phyloP scores from a whole-genome alignment of 192 early-diverging fungal genomes.

The Gamsiella multidivaricata region DNA sequence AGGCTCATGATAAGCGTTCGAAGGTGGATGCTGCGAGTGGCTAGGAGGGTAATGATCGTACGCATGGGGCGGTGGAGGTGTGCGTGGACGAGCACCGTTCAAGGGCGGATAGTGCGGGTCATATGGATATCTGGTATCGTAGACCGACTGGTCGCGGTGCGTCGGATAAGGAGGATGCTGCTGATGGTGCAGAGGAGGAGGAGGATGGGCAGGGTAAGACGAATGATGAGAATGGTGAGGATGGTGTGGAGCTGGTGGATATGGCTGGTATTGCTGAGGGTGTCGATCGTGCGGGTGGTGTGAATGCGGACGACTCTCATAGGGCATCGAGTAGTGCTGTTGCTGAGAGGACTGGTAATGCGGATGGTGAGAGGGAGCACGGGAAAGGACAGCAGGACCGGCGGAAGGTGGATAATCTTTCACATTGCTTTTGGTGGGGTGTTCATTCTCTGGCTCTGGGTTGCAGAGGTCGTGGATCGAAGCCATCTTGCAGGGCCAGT shows the following conservation, averaged over 20 bases:
- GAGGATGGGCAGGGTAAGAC: not conserved
- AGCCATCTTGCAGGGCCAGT: slow-evolving; percentile 6
- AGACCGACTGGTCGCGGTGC: slow-evolving; percentile 4
- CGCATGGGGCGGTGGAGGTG: not conserved
- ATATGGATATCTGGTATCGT: not conserved
- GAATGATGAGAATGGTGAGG: slow-evolving; percentile 2
- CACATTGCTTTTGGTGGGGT: too few species aligned
- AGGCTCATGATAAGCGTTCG: not conserved
- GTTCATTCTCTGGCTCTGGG: slow-evolving; percentile 13
- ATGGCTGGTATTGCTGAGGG: slow-evolving; percentile 19
- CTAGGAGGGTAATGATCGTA: not conserved
- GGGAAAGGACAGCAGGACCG: not conserved
- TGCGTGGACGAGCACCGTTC: not conserved
- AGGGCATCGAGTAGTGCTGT: slow-evolving; percentile 17
- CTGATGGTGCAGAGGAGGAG: not conserved
- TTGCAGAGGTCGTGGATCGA: slow-evolving; percentile 51
- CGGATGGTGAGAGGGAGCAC: not conserved
- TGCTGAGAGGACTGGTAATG: slow-evolving; percentile 9
- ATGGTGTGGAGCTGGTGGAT: slow-evolving; percentile 9
- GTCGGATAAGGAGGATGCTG: slow-evolving; percentile 1
- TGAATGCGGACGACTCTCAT: not conserved
- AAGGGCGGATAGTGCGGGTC: not conserved
- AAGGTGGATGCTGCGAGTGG: not conserved
- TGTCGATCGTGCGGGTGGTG: slow-evolving; percentile 5
- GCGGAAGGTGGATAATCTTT: too few species aligned